These are phyloP conservation scores for Verticillium nubilum DNA, from an alignment of 2,329 filamentous ascomycete genomes.

Conservation along the genomic window DNA sequence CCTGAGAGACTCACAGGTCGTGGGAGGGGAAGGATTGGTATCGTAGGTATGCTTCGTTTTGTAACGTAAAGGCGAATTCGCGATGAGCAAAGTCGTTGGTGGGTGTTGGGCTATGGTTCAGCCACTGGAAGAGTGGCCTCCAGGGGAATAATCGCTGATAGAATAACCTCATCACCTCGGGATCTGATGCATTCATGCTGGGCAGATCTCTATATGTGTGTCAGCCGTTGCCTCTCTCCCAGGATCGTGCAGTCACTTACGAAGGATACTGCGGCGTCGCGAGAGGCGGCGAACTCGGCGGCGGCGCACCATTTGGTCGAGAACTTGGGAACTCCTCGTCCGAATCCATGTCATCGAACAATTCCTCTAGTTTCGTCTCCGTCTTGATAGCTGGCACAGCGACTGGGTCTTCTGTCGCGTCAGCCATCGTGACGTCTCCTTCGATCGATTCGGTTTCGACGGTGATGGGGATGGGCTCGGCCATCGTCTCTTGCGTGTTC, in stretches of 20 bases:
- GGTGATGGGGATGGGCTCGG: constrained; percentile 21
- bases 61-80: constrained; percentile 94
- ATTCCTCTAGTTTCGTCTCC: constrained; percentile 50
- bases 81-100: constrained; percentile 85
- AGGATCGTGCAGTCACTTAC: constrained; percentile 24
- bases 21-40: constrained; percentile 67
- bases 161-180: constrained; percentile 85
- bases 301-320: constrained; percentile 28
- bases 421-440: constrained; percentile 36
- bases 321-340: constrained; percentile 58
- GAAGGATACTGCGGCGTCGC: constrained; percentile 34
- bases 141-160: constrained; percentile 96
- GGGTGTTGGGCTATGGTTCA: constrained; percentile 86
- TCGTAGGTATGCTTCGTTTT: constrained; percentile 84
- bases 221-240: background rate
- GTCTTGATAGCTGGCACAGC: constrained; percentile 26
- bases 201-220: constrained; percentile 21
- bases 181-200: constrained; percentile 55
- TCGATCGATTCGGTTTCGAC: constrained; percentile 22
- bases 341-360: constrained; percentile 54
- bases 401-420: constrained; percentile 19
- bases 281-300: constrained; percentile 31
- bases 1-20: constrained; percentile 38
- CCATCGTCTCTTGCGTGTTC: constrained; percentile 25
- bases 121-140: constrained; percentile 92